These are phyloP conservation scores for Aspergillus sparsus DNA, from an alignment of 495 filamentous ascomycete genomes.

Conservation along the genomic window DNA sequence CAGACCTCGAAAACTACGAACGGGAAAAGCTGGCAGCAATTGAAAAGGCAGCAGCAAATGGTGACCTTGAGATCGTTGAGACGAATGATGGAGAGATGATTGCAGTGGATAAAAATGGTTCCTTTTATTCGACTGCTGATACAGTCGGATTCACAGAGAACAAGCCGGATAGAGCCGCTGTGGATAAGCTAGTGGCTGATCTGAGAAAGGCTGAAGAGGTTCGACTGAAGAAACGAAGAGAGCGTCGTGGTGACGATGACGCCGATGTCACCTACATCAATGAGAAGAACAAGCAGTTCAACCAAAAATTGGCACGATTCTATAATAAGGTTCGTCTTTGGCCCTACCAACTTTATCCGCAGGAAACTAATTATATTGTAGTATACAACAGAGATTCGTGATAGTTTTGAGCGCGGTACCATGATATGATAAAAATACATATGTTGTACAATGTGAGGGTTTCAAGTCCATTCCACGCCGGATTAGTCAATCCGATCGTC, in stretches of 20 bases:
- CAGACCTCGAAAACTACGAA: constrained; percentile 79
- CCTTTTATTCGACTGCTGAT: constrained; percentile 85
- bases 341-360: not conserved
- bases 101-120: constrained; percentile 85
- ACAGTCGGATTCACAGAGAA: constrained; percentile 78
- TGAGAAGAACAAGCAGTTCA: constrained; percentile 99
- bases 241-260: constrained; percentile 73
- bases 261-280: constrained; percentile 98
- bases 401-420: constrained; percentile 98
- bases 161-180: constrained; percentile 84
- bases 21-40: constrained; percentile 80
- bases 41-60: constrained; percentile 74
- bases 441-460: constrained; percentile 10
- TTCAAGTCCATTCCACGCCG: not conserved
- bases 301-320: constrained; percentile 91
- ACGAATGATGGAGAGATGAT: constrained; percentile 92
- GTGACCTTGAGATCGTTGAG: constrained; percentile 89
- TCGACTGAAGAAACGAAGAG: constrained; percentile 78
- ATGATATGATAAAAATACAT: constrained; percentile 41
- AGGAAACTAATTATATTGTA: constrained; percentile 41
- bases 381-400: constrained; percentile 95
- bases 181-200: constrained; percentile 85
- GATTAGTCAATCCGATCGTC: too few species aligned
- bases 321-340: constrained; percentile 78
- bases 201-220: constrained; percentile 85